Base-by-base conservation (phyloP, 371 early-diverging fungal genomes). In the Dichotomocladium elegans region DNA sequence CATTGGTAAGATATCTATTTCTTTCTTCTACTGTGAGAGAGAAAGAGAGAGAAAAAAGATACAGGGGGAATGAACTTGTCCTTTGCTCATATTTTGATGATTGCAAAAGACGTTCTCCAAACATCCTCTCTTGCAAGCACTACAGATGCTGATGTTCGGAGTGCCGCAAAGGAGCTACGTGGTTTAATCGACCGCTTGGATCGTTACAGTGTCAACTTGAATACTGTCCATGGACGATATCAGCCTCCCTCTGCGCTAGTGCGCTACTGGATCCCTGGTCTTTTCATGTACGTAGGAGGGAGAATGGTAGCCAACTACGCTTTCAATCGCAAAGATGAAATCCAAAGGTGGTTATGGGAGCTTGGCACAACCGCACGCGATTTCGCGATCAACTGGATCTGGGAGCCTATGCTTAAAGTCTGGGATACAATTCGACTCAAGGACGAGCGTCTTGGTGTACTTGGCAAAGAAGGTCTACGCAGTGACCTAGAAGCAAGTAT, bases 341-440 rank as follows among this genome's bases (percentile, higher is more conserved):
- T 88, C 28, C 56, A 60, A 3, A 48, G 64, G n/a, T 70, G 66
- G 63, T 14, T 68, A 5, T 53, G 64, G 11, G 83, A 85, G 28
- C 58, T 66, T 1, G 74, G 70, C 42, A 70, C 71, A 2, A 88
- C 91, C 0, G 73, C 63, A 1, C 58, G 52, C 15, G 73, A 81
- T 47, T 88, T 90, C 53, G 68, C 76, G 12, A 57, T 64, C 11
- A 82, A 93, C 64, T 96, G 93, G 88, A 77, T 97, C 8, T 74
- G 87, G 66, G 74, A 83, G 19, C 97, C 97, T 1, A 57, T 91
- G 6, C 55, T 64, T 15, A 72, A 83, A 31, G 84, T 93, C n/a
- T 90, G 84, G 65, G 74, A 81, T n/a, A 96, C 94, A 3, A 87
- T 97, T 28, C 80, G 95, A 26, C 87, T 94, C 46, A 76, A 79